A percentile compares a stretch with the other conserved stretches of the same genome.
Conservation (phyloP, 257 asterid genomes). For the Fraxinus americana region DNA sequence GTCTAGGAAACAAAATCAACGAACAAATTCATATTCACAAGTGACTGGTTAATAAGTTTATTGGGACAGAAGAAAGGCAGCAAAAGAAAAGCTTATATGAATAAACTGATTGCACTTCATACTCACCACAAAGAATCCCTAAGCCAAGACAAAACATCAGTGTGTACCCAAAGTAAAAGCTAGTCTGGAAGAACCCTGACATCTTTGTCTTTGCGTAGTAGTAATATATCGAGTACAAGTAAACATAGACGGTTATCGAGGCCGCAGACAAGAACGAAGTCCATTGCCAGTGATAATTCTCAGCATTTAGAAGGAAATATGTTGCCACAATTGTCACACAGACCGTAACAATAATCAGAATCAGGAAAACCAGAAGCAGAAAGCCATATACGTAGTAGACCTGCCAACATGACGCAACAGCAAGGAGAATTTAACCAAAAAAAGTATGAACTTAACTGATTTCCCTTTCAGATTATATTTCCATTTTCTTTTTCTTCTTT, state of each 20-base stretch:
- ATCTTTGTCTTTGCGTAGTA: conserved; percentile 67
- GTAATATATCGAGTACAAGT: conserved; percentile 61
- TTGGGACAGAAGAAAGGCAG: not conserved
- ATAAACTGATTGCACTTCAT: not conserved
- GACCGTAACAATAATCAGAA: conserved; percentile 63
- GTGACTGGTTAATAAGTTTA: not conserved
- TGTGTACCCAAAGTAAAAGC: conserved; percentile 72
- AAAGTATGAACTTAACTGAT: not conserved
- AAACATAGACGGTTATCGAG: conserved; percentile 64
- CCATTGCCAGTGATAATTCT: conserved; percentile 81
- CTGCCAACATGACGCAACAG: conserved; percentile 32
- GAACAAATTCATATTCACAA: not conserved
- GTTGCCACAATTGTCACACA: conserved; percentile 70
- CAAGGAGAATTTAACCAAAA: not conserved
- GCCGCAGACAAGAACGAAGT: conserved; percentile 71
- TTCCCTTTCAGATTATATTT: not conserved
- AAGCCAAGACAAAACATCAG: conserved; percentile 61
- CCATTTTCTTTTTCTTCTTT: no score
- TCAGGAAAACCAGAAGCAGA: conserved; percentile 67
- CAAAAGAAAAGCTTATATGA: conserved; percentile 1
- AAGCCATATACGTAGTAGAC: conserved; percentile 73
- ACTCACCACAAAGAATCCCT: conserved; percentile 66
- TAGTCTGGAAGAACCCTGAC: conserved; percentile 72
- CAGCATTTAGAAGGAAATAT: conserved; percentile 70
- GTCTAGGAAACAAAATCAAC: not conserved